Base-by-base conservation (phyloP, 1,284 basidiomycete genomes). In the Termitomyces sp. region DNA sequence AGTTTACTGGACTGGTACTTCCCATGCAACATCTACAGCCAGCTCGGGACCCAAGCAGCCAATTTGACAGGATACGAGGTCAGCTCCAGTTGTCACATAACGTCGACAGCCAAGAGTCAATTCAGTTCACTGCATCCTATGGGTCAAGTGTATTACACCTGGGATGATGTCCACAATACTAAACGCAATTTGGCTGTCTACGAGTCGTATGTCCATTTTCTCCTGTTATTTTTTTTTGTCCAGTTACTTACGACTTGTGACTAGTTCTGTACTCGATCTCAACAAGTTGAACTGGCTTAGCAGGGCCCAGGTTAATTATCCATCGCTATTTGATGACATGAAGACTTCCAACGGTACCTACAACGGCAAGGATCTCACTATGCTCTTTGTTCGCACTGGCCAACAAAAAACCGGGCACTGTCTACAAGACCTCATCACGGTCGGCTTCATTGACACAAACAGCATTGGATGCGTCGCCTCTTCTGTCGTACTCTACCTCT, bases 401-500 rank as follows among this genome's bases (percentile, higher is more conserved):
- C 76, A 86, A 67, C 72, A 79, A 63, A 63, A 78, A 5, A 66
- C 93, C 34, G 93, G 84, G 6, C 80, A 83, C 60, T 99, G 97
- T 72, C 76, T 99, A 48, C 78, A 89, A 64, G 91, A 98, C 68
- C 77, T 93, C 60, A 73, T 91, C 56, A 86, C 85, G 13, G 85
- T 98, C 57, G 97, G 95, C 10, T 97, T 91, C 72, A 88, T 99
- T 65, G 96, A 98, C 72, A 93, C 91, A 45, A 87, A 88, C 62
- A 89, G 86, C 52, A 94, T 98, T 58, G 96, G 96, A 30, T 99
- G 96, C 65, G 90, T 99, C 54, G 94, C 95, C 1, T 97, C 96
- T 19, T 79, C 90, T 56, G 87, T 97, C 56, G 94, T 98, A 39
- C 86, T 99, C 55, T 97, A 96, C 68, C 78, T 97, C 52, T 97